These are phyloP conservation scores for Pythium oligandrum DNA, from an alignment of 352 stramenopile species.

Conservation along the genomic window DNA sequence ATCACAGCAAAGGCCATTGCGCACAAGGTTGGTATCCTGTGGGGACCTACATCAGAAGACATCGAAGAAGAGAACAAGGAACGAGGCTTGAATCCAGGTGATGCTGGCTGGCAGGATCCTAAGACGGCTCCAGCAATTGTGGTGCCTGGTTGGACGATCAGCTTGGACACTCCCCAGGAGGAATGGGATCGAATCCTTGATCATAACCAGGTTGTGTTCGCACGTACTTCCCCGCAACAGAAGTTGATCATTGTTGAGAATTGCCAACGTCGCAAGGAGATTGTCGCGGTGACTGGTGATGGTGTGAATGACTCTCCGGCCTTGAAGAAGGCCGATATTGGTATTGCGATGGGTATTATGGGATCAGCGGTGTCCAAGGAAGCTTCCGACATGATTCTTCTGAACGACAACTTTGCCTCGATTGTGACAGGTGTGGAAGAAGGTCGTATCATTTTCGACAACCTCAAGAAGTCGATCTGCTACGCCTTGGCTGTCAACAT, in stretches of 20 bases:
- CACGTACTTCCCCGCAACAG: conserved; percentile 91
- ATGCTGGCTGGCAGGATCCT: conserved; percentile 72
- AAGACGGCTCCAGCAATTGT: conserved; percentile 78
- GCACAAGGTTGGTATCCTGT: conserved; percentile 92
- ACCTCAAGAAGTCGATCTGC: conserved; percentile 93
- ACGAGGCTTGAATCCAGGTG: conserved; percentile 47
- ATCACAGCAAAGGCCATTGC: conserved; percentile 93
- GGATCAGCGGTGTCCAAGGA: conserved; percentile 95
- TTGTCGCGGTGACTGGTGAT: conserved; percentile 96
- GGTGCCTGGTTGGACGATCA: conserved; percentile 81
- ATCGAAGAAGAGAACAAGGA: conserved; percentile 75
- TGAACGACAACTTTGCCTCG: conserved; percentile 97
- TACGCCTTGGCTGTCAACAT: conserved; percentile 93
- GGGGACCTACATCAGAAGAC: conserved; percentile 79
- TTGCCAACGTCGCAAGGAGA: conserved; percentile 75
- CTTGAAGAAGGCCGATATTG: conserved; percentile 96
- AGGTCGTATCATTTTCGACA: conserved; percentile 94
- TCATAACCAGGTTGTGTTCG: conserved; percentile 94
- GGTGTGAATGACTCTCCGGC: conserved; percentile 98
- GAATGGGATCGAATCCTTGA: conserved; percentile 86
- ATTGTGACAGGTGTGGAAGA: conserved; percentile 94
- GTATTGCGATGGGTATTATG: conserved; percentile 97
- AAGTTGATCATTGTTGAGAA: conserved; percentile 95
- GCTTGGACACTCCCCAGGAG: conserved; percentile 60
- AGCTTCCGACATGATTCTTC: conserved; percentile 93